Percentiles rank a stretch among this genome's conserved stretches.
Conservation (phyloP, 2,329 filamentous ascomycete genomes). For the Calonectria hawksworthii region DNA sequence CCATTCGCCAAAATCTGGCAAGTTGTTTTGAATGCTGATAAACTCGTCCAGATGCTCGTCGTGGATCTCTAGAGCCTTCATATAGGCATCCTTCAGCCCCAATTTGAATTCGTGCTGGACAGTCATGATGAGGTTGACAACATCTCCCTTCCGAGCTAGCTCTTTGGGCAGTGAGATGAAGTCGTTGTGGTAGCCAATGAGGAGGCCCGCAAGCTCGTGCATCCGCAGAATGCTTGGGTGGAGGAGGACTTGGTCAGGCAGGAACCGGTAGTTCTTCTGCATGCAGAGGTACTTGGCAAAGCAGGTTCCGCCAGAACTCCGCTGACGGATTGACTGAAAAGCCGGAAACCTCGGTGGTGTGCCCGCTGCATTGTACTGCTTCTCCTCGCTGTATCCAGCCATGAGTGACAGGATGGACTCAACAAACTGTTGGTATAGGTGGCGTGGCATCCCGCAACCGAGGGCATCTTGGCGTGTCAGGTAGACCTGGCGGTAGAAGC, state of each 20-base stretch:
- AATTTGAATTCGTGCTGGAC: not conserved
- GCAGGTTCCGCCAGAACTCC: not conserved
- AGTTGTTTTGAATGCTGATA: not conserved
- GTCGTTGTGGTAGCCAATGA: not conserved
- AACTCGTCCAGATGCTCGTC: not conserved
- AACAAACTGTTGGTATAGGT: not conserved
- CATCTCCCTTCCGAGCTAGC: not conserved
- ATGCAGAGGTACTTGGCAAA: constrained; percentile 15
- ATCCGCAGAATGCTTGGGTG: not conserved
- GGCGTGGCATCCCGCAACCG: not conserved
- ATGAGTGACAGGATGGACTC: constrained; percentile 6
- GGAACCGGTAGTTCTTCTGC: constrained; percentile 8
- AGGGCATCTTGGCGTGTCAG: not conserved
- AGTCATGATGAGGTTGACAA: not conserved
- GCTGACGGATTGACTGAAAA: not conserved
- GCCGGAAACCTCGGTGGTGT: not conserved
- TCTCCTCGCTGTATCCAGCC: not conserved
- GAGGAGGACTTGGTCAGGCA: not conserved
- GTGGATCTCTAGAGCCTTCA: not conserved
- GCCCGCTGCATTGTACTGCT: constrained; percentile 5
- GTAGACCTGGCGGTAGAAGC: not conserved
- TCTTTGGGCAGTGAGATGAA: not conserved
- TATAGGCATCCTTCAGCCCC: not conserved
- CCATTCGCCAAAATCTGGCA: not conserved
- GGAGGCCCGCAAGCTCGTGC: not conserved